A percentile compares a stretch with the other conserved stretches of the same genome.
Conservation (phyloP, 495 filamentous ascomycete genomes). For the Pseudomonodictys pantanalensis region DNA sequence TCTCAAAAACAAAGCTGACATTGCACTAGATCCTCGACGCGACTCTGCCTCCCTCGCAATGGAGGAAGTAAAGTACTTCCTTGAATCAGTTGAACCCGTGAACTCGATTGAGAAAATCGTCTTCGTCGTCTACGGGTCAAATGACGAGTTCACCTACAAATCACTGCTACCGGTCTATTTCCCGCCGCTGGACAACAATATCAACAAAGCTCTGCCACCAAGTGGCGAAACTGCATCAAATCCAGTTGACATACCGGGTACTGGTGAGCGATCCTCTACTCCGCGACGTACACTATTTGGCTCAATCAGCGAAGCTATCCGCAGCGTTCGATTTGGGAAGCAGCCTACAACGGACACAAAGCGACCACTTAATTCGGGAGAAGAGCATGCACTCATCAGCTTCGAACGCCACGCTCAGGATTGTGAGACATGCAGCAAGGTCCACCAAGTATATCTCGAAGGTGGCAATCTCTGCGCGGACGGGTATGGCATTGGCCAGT, state of each 20-base stretch:
- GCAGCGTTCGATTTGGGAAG: slow-evolving; percentile 24
- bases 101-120: slow-evolving; percentile 24
- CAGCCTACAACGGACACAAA: slow-evolving; percentile 4
- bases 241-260: not conserved
- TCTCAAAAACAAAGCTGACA: too few relatives aligned
- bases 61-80: slow-evolving; percentile 29
- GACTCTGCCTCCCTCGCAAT: slow-evolving; percentile 19
- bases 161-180: slow-evolving; percentile 25
- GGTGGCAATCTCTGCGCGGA: slow-evolving; percentile 1
- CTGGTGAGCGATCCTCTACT: not conserved
- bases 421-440: slow-evolving; percentile 18
- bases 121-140: slow-evolving; percentile 27
- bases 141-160: slow-evolving; percentile 24
- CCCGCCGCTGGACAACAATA: slow-evolving; percentile 16
- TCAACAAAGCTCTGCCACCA: slow-evolving; percentile 12
- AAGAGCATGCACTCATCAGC: slow-evolving; percentile 8
- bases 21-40: too few relatives aligned
- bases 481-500: slow-evolving; percentile 13
- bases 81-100: slow-evolving; percentile 6
- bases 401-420: slow-evolving; percentile 18
- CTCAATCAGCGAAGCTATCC: slow-evolving; percentile 26
- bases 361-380: slow-evolving; percentile 2
- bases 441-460: slow-evolving; percentile 5
- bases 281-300: slow-evolving; percentile 15
- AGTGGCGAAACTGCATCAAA: not conserved